phyloP scores from a whole-genome alignment of 164 flowering plant genomes.

The Protea cynaroides region DNA sequence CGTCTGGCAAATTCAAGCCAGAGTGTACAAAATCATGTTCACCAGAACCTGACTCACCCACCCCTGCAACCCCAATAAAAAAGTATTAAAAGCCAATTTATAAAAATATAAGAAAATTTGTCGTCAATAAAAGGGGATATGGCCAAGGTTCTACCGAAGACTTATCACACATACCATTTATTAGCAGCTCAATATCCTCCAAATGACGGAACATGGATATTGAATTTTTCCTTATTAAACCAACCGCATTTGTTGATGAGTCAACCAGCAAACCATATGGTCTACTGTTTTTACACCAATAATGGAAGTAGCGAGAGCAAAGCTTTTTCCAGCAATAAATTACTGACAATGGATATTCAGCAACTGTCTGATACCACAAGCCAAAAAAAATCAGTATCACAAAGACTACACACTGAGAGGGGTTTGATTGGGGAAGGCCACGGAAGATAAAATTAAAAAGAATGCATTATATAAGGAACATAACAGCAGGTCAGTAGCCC shows the following conservation, averaged over 20 bases:
- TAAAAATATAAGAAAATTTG: not conserved
- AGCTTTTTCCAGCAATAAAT: conserved; percentile 64
- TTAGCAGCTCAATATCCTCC: conserved; percentile 66
- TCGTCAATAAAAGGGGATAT: not conserved
- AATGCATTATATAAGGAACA: too few species aligned
- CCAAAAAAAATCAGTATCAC: not conserved
- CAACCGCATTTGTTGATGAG: conserved; percentile 51
- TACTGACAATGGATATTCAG: conserved; percentile 44
- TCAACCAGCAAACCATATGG: conserved; percentile 61
- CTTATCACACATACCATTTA: conserved; percentile 46
- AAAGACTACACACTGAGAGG: too few species aligned
- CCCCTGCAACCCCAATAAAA: not conserved
- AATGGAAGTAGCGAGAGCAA: conserved; percentile 49
- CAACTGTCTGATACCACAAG: conserved; percentile 40
- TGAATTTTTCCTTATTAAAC: conserved; percentile 62
- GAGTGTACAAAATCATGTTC: conserved; percentile 35
- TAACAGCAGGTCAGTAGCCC: too few species aligned
- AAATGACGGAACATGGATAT: conserved; percentile 65
- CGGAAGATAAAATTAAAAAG: too few species aligned
- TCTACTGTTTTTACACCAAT: conserved; percentile 70
- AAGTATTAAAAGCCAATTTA: not conserved
- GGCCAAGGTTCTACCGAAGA: not conserved
- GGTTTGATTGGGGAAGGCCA: too few species aligned
- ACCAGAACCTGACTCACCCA: conserved; percentile 41
- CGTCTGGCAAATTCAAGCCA: conserved; percentile 35